Evolutionary conservation across 805 yeast species (phyloP).

Genomic region (Candida odintsovae): DNA sequence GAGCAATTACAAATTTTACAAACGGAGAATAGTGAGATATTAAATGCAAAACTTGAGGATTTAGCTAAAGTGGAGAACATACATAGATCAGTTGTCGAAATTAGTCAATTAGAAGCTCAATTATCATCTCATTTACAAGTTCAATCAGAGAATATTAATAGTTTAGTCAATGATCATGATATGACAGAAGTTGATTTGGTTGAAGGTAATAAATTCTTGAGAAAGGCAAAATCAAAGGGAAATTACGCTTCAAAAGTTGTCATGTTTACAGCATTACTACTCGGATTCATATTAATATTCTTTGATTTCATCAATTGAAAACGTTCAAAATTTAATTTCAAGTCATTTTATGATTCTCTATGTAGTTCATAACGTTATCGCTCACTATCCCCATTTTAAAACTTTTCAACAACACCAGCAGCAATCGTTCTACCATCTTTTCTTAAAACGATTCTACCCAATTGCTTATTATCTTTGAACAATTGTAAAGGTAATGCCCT

Average conservation of each 20-base stretch:
- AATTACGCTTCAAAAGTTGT: constrained; percentile 55
- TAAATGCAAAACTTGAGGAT: constrained; percentile 54
- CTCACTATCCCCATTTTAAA: background rate
- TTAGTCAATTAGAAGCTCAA: constrained; percentile 70
- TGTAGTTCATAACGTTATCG: background rate
- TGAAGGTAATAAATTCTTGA: constrained; percentile 66
- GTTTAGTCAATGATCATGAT: constrained; percentile 60
- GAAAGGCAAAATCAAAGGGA: constrained; percentile 61
- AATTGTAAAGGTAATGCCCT: constrained; percentile 91
- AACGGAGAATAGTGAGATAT: constrained; percentile 50
- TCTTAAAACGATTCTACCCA: constrained; percentile 98
- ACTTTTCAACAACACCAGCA: constrained; percentile 91
- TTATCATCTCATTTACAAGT: constrained; percentile 63
- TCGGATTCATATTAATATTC: constrained; percentile 52
- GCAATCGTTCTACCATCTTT: constrained; percentile 99
- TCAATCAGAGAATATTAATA: constrained; percentile 66
- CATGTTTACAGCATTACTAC: constrained; percentile 45
- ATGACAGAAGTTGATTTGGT: constrained; percentile 58
- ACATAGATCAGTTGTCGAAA: constrained; percentile 62
- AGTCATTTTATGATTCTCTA: background rate
- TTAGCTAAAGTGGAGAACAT: constrained; percentile 53
- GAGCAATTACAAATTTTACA: constrained; percentile 55
- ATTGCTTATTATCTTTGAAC: constrained; percentile 91
- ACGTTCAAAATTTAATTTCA: background rate
- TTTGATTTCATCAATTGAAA: constrained; percentile 41